A percentile compares a stretch with the other conserved stretches of the same genome.
Conservation (phyloP, 139 green algal species). For the Chlamydomonas eustigma region DNA sequence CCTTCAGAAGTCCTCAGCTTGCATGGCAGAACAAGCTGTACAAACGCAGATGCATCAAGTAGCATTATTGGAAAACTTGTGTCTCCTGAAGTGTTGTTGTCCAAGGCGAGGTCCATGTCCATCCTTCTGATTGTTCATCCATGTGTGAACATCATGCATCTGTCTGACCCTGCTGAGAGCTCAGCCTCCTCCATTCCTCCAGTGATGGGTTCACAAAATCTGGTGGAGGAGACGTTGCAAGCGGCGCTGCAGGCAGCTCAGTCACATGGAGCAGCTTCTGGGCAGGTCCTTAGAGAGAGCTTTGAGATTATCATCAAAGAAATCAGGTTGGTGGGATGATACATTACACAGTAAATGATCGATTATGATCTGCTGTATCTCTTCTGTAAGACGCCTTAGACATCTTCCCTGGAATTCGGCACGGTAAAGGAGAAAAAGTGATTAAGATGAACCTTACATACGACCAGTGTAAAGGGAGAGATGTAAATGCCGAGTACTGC, state of each 20-base stretch:
- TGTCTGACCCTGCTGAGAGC: background rate
- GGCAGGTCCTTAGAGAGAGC: background rate
- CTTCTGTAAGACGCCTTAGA: too few relatives aligned
- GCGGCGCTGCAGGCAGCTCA: background rate
- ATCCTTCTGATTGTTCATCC: too few relatives aligned
- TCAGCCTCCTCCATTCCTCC: background rate
- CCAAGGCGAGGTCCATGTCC: too few relatives aligned
- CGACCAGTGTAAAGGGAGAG: too few relatives aligned
- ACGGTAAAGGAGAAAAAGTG: too few relatives aligned
- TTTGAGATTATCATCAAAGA: slow-evolving; percentile 2
- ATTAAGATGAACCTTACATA: too few relatives aligned
- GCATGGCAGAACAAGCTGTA: too few relatives aligned
- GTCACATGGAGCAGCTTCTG: background rate
- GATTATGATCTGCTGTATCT: too few relatives aligned
- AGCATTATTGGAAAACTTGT: background rate
- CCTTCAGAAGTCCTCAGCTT: too few relatives aligned
- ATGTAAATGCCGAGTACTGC: too few relatives aligned
- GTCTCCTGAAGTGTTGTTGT: background rate
- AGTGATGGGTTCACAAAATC: background rate
- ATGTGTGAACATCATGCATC: background rate
- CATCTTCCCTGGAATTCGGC: too few relatives aligned
- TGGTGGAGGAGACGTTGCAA: background rate
- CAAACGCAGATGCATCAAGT: background rate
- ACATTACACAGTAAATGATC: too few relatives aligned
- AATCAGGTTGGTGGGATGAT: background rate